Evolutionary conservation across 2,329 filamentous ascomycete genomes (phyloP), one percentile per base, ranked within the genome.

Genomic region (Cladobotryum mycophilum): DNA sequence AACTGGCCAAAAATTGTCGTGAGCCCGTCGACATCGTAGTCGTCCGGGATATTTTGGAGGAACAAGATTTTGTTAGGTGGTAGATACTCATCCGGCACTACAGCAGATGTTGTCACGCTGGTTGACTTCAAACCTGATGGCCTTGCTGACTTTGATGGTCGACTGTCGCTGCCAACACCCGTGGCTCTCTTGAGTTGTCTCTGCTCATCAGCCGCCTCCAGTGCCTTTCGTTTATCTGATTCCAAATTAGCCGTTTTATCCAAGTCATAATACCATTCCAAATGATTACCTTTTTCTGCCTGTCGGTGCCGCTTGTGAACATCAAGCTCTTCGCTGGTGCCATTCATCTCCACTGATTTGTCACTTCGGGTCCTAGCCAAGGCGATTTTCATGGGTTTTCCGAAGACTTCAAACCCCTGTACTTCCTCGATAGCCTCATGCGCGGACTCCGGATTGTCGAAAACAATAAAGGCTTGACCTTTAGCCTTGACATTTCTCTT

Each of bases 11-110:
- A 99, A 55, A 97, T 83, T 33, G 79, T 77, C 0, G 84, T 86
- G 49, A 99, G 80, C 20, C 78, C 81, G 56, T 95, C 90, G 62
- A 88, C 82, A 67, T 88, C 87, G 70, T 88, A 89, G 57, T 89
- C 87, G 56, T 92, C 88, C 8, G 93, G 91, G 35, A 99, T 72
- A 61, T 97, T 92, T 73, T 95, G 89, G 54, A 97, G 76, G 72
- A 97, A 95, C 35, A 99, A 80, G 58, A 90, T 95, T 75, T 96
- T 96, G 80, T 97, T 97, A 35, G 93, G 92, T 4, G 92, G 92
- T 4, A 97, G 81, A 69, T 96, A 97, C 71, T 99, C 93, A 79
- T 97, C 93, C n/a, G 91, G 90, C 15, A 97, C 85, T 49, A 90
- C 85, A 11, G 86, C 78, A 3, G 85, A 76, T 1, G 82, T 77